Evolutionary conservation across 78 protist genomes (phyloP), one percentile per base, ranked within the genome.

Genomic region (Dictyostelium capitatum): DNA sequence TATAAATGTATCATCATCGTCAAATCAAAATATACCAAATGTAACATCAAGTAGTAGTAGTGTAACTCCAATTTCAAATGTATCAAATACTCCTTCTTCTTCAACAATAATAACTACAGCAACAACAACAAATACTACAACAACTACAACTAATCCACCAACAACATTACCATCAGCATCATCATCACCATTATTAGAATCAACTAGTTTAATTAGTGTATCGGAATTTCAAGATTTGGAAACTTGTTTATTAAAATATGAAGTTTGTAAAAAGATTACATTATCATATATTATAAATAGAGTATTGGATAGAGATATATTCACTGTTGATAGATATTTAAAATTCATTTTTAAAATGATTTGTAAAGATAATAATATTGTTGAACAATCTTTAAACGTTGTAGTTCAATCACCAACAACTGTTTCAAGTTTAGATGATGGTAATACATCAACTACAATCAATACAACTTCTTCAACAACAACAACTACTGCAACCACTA

Each of bases 251-350:
- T 48, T 37, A 12, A 84, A 84, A 47, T 73, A 84, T 59, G 56
- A 47, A 25, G 64, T 84, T 3, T 72, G 81, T 47, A 74, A 74
- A 74, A 79, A 54, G 37, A 67, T 67, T 30, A 67, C 78, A 15
- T 74, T 50, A 19, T 23, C 83, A 4, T 84, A 84, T 19, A 74
- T 84, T 84, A 67, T 74, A 14, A 84, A 84, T 37, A 50, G 82
- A 23, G 67, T 64, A 12, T 14, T 19, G 14, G 91, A 84, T 9
- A 51, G 32, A 20, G 91, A 84, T 84, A 8, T 41, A 12, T 1
- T 56, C 6, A 57, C 75, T 20, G 82, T 84, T 10, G 81, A 84
- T 12, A 84, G 78, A 51, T 84, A 84, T 74, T 80, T 84, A 41
- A 72, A 57, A 47, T 84, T 84, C 51, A 65, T 84, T 4, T 30